Percentiles rank a stretch among this genome's conserved stretches.
Evolutionary conservation across 345 rosid species (phyloP).

Genomic region (Iberis pinnata): DNA sequence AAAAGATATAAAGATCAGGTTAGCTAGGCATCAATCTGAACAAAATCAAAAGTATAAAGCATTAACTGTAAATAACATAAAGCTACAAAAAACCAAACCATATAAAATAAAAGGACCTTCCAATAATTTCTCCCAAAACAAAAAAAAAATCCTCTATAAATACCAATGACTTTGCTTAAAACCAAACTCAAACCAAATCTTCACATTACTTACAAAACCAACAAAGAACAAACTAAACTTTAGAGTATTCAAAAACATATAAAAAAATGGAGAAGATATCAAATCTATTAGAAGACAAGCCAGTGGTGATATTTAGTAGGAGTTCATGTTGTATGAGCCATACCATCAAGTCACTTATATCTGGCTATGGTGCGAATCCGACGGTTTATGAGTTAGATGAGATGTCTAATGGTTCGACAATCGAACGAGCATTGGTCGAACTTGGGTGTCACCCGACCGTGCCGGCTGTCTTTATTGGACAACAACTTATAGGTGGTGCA

Average conservation of each 20-base stretch:
- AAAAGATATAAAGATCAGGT: too few species aligned
- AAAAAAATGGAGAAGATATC: conserved; percentile 46
- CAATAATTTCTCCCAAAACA: background rate
- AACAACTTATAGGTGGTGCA: conserved; percentile 64
- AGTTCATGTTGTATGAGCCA: conserved; percentile 64
- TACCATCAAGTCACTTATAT: conserved; percentile 31
- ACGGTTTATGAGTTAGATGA: conserved; percentile 31
- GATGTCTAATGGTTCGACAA: conserved; percentile 37
- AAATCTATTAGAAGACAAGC: conserved; percentile 50
- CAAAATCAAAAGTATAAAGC: conserved; percentile 1
- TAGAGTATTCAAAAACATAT: background rate
- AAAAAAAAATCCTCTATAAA: conserved; percentile 14
- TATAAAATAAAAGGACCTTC: conserved; percentile 8
- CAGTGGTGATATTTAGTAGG: conserved; percentile 77
- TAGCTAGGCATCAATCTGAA: background rate
- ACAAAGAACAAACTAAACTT: too few species aligned
- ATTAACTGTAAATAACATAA: background rate
- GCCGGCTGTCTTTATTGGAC: conserved; percentile 79
- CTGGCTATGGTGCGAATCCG: conserved; percentile 30
- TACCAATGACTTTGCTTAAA: conserved; percentile 12
- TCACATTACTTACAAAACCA: background rate
- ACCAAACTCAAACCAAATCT: conserved; percentile 22
- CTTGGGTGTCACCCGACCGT: conserved; percentile 52
- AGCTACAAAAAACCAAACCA: background rate
- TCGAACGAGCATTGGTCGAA: conserved; percentile 52